Evolutionary conservation across 164 flowering plant genomes (phyloP).

Genomic region (Buxus sempervirens): DNA sequence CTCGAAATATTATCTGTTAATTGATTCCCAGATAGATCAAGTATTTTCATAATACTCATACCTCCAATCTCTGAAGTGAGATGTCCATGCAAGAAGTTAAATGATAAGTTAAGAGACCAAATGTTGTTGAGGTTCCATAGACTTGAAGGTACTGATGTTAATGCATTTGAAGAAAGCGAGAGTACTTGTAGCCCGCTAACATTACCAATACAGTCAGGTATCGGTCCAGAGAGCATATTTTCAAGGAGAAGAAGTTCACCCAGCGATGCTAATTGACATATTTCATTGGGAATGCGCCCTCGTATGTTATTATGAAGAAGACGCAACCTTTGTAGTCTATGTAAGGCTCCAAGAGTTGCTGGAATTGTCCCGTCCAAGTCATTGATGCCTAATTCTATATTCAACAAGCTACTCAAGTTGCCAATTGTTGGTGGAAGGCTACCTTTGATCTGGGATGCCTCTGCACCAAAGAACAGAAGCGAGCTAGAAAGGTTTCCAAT

Average conservation of each 20-base stretch:
- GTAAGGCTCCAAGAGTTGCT: background rate
- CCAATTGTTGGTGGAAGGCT: background rate
- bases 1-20: background rate
- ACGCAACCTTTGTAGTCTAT: background rate
- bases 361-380: background rate
- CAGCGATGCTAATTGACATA: background rate
- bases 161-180: background rate
- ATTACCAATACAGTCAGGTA: background rate
- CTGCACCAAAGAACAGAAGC: background rate
- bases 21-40: background rate
- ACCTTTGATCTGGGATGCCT: background rate
- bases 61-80: background rate
- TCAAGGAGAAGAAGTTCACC: background rate
- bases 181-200: background rate
- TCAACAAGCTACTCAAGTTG: background rate
- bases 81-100: background rate
- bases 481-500: constrained; percentile 5
- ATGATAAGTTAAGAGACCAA: background rate
- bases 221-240: background rate
- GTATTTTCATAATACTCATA: background rate
- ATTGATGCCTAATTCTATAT: background rate
- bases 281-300: background rate
- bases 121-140: background rate
- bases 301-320: background rate
- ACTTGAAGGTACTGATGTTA: background rate